Conservation (phyloP, 2,329 filamentous ascomycete species). For the Paecilomyces formosus region DNA sequence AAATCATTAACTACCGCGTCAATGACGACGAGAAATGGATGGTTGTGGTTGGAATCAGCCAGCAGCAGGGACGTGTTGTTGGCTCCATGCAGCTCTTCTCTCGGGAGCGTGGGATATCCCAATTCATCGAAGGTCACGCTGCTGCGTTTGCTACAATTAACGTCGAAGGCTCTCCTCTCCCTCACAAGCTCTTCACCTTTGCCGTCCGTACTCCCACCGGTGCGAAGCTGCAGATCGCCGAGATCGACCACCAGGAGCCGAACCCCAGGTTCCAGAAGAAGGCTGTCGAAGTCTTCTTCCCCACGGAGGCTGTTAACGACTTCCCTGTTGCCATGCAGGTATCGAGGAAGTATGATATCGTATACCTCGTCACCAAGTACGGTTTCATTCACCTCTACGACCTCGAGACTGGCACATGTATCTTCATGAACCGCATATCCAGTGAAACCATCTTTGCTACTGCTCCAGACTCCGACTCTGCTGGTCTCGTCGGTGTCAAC, state of each 20-base stretch:
- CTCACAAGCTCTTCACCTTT: constrained; percentile 95
- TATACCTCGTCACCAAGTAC: constrained; percentile 97
- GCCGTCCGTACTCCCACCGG: constrained; percentile 83
- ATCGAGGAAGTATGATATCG: constrained; percentile 90
- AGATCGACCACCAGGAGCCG: constrained; percentile 85
- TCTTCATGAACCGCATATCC: constrained; percentile 99
- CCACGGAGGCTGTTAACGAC: constrained; percentile 87
- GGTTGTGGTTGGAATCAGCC: constrained; percentile 92
- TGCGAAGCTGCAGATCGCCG: constrained; percentile 94
- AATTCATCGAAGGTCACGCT: constrained; percentile 95
- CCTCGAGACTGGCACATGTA: constrained; percentile 86
- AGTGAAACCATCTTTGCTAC: constrained; percentile 99
- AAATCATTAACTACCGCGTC: constrained; percentile 99
- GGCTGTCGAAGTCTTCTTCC: constrained; percentile 96
- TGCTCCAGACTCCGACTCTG: constrained; percentile 71
- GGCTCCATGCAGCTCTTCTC: constrained; percentile 98
- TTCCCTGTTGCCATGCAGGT: constrained; percentile 98
- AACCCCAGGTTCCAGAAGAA: constrained; percentile 93
- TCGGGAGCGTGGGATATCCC: constrained; percentile 90
- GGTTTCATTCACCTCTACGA: constrained; percentile 99
- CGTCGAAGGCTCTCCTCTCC: constrained; percentile 78
- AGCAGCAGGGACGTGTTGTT: constrained; percentile 85
- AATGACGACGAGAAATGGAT: constrained; percentile 97
- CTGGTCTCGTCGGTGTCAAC: constrained; percentile 90
- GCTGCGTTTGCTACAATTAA: constrained; percentile 86